Percentiles rank a stretch among this genome's conserved stretches.
Evolutionary conservation across 306 rosid genomes (phyloP).

Genomic region (Sicyos edulis): DNA sequence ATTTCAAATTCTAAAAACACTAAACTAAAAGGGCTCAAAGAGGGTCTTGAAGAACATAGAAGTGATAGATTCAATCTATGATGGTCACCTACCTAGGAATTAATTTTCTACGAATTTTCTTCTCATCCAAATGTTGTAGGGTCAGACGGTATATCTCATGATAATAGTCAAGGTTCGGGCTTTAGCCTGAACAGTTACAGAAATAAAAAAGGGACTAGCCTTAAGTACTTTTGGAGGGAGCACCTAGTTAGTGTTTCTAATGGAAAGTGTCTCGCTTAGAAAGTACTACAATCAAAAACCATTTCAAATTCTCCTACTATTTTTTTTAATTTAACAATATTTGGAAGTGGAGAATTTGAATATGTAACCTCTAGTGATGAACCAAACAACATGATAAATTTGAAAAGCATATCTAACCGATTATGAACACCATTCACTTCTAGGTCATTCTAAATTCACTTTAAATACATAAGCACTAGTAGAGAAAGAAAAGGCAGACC

Average conservation of each 20-base stretch:
- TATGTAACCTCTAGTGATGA: not conserved
- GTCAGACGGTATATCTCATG: too few species aligned
- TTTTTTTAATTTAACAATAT: too few species aligned
- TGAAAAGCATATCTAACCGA: not conserved
- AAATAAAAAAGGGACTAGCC: too few species aligned
- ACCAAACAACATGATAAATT: not conserved
- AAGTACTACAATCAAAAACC: not conserved
- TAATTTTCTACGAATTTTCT: too few species aligned
- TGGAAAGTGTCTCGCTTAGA: not conserved
- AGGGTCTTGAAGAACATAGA: too few species aligned
- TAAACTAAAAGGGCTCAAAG: too few species aligned
- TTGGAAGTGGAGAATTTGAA: too few species aligned
- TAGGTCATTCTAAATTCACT: not conserved
- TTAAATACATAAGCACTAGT: constrained; percentile 2
- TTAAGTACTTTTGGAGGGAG: not conserved
- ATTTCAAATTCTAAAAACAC: not conserved
- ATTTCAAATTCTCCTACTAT: not conserved
- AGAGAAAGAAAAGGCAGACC: not conserved
- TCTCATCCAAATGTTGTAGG: too few species aligned
- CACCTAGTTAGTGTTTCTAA: not conserved
- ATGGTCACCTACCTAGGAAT: too few species aligned
- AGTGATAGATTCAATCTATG: too few species aligned
- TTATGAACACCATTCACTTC: not conserved
- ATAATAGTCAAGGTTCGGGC: too few species aligned
- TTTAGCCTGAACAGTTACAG: too few species aligned